Conservation (phyloP, 2,329 filamentous ascomycete species). For the Pezicula radicicola region DNA sequence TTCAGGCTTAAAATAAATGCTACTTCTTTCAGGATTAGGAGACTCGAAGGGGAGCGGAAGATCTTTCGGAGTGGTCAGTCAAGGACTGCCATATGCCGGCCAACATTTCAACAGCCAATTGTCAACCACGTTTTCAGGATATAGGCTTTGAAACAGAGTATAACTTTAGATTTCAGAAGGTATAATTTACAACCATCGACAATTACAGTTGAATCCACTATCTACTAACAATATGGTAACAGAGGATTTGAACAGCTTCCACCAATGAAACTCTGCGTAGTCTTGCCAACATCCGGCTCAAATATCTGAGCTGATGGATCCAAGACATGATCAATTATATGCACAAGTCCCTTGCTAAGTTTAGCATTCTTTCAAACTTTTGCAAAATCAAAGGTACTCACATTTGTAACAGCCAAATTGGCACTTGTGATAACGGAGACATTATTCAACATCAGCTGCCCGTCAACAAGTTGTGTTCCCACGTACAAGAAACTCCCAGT, state of each 20-base stretch:
- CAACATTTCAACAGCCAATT: not conserved
- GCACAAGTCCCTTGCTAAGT: constrained; percentile 18
- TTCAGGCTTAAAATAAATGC: not conserved
- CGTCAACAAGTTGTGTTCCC: constrained; percentile 16
- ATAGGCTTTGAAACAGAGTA: not conserved
- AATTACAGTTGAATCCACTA: not conserved
- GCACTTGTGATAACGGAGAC: constrained; percentile 9
- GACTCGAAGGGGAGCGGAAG: not conserved
- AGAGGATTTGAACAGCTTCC: constrained; percentile 25
- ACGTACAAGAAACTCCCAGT: constrained; percentile 23
- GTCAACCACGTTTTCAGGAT: not conserved
- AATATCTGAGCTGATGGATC: constrained; percentile 24
- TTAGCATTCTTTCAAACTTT: not conserved
- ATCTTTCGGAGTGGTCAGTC: not conserved
- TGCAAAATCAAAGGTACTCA: constrained; percentile 3
- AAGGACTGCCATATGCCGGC: not conserved
- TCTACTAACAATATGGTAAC: constrained; percentile 22
- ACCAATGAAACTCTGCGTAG: constrained; percentile 21
- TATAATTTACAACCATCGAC: not conserved
- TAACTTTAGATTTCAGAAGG: not conserved
- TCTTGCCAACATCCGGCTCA: constrained; percentile 19
- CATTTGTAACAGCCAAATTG: constrained; percentile 4
- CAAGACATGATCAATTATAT: constrained; percentile 22
- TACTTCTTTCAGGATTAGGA: not conserved
- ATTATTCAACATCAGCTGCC: constrained; percentile 18